Percentiles rank a stretch among this genome's conserved stretches.
Conservation (phyloP, 768 basidiomycete genomes). For the Lentinula aciculospora region DNA sequence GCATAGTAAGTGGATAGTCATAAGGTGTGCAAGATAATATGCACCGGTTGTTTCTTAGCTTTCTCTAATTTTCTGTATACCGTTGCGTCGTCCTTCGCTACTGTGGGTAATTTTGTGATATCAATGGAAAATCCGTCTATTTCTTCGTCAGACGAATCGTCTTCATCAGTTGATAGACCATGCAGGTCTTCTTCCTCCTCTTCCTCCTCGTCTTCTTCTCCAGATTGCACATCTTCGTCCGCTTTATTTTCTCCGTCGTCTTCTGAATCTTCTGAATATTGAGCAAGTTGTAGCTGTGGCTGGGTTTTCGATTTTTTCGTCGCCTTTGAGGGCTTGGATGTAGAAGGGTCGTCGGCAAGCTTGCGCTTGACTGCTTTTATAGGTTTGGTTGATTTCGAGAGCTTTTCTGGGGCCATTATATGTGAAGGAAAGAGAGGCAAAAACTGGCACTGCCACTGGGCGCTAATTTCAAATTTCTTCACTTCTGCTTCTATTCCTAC, state of each 20-base stretch:
- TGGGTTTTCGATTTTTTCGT: slow-evolving; percentile 5
- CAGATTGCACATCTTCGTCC: not conserved
- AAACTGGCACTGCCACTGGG: not conserved
- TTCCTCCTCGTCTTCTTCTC: slow-evolving; percentile 8
- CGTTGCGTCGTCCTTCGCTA: slow-evolving; percentile 81
- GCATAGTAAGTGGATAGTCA: slow-evolving; percentile 5
- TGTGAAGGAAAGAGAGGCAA: not conserved
- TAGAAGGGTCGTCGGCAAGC: not conserved
- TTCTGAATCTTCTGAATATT: not conserved
- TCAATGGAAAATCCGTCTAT: slow-evolving; percentile 56
- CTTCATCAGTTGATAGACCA: slow-evolving; percentile 72
- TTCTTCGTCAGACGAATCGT: slow-evolving; percentile 76
- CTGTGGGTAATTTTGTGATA: slow-evolving; percentile 69
- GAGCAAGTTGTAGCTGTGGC: not conserved
- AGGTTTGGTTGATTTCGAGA: not conserved
- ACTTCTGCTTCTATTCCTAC: not conserved
- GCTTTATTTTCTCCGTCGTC: not conserved
- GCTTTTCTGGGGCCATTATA: not conserved
- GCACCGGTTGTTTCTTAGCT: slow-evolving; percentile 62
- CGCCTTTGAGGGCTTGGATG: not conserved
- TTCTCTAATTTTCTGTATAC: slow-evolving; percentile 63
- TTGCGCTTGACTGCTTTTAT: not conserved
- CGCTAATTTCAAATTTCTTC: not conserved
- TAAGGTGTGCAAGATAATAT: slow-evolving; percentile 17
- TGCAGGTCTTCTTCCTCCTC: slow-evolving; percentile 35